Percentiles rank a stretch among this genome's conserved stretches.
phyloP scores from a whole-genome alignment of 768 basidiomycete genomes.

The Suillus subalutaceus region DNA sequence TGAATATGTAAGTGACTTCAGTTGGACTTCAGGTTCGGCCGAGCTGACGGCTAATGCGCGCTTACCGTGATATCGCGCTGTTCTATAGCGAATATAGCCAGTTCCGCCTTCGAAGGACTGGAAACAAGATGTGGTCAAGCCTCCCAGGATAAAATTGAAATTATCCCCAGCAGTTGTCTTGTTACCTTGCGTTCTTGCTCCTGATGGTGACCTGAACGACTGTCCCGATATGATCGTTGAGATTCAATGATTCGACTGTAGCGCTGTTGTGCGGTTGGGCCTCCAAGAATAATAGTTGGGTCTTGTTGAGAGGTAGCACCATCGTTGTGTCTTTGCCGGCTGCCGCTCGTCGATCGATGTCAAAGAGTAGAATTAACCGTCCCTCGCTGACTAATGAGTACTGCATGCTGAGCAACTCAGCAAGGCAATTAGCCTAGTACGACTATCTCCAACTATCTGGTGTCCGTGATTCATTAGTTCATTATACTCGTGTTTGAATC shows the following conservation, averaged over 20 bases:
- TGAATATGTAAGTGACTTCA: not conserved
- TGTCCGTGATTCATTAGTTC: no score
- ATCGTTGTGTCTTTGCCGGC: not conserved
- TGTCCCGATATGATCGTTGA: not conserved
- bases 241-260: not conserved
- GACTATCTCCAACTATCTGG: no score
- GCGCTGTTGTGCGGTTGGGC: not conserved
- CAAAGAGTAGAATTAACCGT: no score
- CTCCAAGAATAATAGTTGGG: not conserved
- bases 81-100: not conserved
- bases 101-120: not conserved
- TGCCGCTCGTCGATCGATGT: not conserved
- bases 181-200: not conserved
- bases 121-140: not conserved
- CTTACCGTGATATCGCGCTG: constrained; percentile 5
- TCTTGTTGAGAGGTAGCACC: constrained; percentile 6
- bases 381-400: no score
- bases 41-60: not conserved
- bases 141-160: no score
- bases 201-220: constrained; percentile 6
- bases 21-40: not conserved
- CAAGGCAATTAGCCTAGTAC: no score
- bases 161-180: not conserved
- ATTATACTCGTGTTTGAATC: not conserved
- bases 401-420: no score